These are phyloP conservation scores for Exserohilum rostratum DNA, from an alignment of 2,329 filamentous ascomycete species.

Conservation along the genomic window DNA sequence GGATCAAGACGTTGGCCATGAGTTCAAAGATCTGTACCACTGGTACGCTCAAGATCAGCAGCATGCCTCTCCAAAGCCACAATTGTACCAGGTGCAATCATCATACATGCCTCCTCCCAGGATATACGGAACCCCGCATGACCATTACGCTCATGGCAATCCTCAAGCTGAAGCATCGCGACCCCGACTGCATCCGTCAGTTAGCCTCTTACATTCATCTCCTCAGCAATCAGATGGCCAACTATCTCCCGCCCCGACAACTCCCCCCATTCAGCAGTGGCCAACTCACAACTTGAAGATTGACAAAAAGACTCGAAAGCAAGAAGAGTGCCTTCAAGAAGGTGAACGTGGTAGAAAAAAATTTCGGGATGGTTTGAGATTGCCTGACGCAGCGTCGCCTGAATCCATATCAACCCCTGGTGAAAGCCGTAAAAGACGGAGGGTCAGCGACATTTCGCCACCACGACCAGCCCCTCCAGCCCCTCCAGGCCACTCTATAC, in stretches of 20 bases:
- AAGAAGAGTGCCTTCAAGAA: slow-evolving; percentile 6
- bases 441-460: too few species aligned
- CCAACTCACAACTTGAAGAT: slow-evolving; percentile 13
- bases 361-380: background rate
- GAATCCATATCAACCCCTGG: too few species aligned
- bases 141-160: background rate
- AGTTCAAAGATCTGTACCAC: background rate
- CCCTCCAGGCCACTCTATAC: too few species aligned
- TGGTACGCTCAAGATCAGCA: background rate
- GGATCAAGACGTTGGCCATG: background rate
- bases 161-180: background rate
- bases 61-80: background rate
- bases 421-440: too few species aligned
- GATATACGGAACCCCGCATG: background rate
- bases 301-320: slow-evolving; percentile 4
- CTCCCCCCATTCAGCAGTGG: slow-evolving; percentile 23
- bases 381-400: too few species aligned
- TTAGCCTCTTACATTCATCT: background rate
- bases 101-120: background rate
- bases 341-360: background rate
- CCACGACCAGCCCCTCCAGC: too few species aligned
- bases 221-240: background rate
- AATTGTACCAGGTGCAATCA: background rate
- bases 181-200: background rate
- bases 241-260: background rate